Evolutionary conservation across 208 protist species (phyloP).

Genomic region (Wallacemonas collosoma): DNA sequence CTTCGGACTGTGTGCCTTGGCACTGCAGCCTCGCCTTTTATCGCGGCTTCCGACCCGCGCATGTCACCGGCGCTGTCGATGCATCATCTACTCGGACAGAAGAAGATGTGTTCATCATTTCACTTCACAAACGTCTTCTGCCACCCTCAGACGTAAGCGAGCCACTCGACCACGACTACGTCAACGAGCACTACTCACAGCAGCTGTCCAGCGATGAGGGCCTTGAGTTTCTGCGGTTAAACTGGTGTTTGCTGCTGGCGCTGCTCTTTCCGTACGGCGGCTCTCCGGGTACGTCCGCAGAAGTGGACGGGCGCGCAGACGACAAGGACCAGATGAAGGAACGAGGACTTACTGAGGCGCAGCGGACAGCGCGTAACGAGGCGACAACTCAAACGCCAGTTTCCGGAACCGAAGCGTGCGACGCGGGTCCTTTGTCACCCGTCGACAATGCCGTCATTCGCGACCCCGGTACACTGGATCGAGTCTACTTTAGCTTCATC

Average conservation of each 20-base stretch:
- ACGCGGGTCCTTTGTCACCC: slow-evolving; percentile 17
- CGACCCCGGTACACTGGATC: slow-evolving; percentile 68
- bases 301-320: background rate
- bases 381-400: background rate
- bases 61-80: slow-evolving; percentile 5
- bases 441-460: slow-evolving; percentile 46
- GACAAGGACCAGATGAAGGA: too few relatives aligned
- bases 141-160: slow-evolving; percentile 41
- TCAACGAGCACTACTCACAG: slow-evolving; percentile 65
- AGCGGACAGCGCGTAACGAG: background rate
- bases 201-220: slow-evolving; percentile 60
- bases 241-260: slow-evolving; percentile 66
- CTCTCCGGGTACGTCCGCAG: background rate
- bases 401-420: background rate
- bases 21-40: slow-evolving; percentile 74
- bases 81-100: background rate
- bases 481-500: slow-evolving; percentile 88
- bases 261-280: slow-evolving; percentile 53
- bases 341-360: background rate
- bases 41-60: slow-evolving; percentile 34
- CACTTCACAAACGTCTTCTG: slow-evolving; percentile 72
- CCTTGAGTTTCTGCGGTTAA: slow-evolving; percentile 62
- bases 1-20: background rate
- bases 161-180: slow-evolving; percentile 26
- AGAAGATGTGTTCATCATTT: slow-evolving; percentile 46